These are phyloP conservation scores for Fusarium cyanostomum DNA, from an alignment of 2,329 filamentous ascomycete genomes.

Conservation along the genomic window DNA sequence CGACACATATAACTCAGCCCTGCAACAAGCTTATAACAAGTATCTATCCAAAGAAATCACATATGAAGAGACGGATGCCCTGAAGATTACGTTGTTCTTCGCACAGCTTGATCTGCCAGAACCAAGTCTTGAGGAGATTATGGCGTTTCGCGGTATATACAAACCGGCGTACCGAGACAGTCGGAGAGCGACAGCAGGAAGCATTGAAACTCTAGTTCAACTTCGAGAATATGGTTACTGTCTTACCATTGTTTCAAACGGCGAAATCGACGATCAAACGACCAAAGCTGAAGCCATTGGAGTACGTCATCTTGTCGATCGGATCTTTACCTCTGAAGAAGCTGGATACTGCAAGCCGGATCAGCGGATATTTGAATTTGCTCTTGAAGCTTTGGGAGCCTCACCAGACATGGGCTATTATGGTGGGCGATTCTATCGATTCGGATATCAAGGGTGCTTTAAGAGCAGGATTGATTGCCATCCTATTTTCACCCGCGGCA, in stretches of 20 bases:
- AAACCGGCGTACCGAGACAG: neutral
- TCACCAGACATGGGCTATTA: neutral
- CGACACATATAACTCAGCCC: neutral
- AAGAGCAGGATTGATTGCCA: neutral
- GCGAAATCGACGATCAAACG: neutral
- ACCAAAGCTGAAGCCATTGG: neutral
- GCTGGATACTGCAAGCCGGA: neutral
- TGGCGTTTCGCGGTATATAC: neutral
- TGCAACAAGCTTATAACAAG: neutral
- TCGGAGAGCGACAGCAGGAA: neutral
- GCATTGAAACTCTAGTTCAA: neutral
- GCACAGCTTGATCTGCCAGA: neutral
- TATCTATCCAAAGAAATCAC: neutral
- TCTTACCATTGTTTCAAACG: neutral
- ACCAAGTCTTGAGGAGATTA: neutral
- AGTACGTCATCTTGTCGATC: neutral
- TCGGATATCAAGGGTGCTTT: neutral
- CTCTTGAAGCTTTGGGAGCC: neutral
- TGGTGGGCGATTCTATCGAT: neutral
- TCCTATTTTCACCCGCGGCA: neutral
- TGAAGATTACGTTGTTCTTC: neutral
- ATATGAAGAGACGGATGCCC: neutral
- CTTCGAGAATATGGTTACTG: neutral
- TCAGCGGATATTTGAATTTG: neutral
- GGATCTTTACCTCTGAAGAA: neutral